Conservation (phyloP, 352 stramenopile species). For the Phytophthora fragariae region DNA sequence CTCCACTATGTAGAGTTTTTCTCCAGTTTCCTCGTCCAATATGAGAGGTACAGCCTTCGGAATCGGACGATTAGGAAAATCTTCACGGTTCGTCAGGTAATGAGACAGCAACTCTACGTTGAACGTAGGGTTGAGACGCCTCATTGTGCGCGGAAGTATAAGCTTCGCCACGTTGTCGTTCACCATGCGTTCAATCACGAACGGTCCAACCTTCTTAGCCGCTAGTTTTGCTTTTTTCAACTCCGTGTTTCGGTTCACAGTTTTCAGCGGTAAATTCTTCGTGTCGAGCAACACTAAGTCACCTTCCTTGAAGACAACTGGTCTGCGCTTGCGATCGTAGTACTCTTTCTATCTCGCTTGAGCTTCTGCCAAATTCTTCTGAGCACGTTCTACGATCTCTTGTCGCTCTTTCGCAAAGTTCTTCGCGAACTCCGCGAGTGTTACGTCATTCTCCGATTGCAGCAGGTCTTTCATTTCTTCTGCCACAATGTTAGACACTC, state of each 20-base stretch:
- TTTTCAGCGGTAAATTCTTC: constrained; percentile 23
- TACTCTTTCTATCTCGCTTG: constrained; percentile 23
- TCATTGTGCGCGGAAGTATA: constrained; percentile 5
- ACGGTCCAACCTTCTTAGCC: constrained; percentile 21
- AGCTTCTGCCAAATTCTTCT: constrained; percentile 11
- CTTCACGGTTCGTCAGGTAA: neutral
- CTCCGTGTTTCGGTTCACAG: constrained; percentile 11
- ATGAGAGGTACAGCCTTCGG: neutral
- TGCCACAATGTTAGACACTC: constrained; percentile 3
- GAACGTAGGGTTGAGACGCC: constrained; percentile 16
- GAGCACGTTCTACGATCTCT: constrained; percentile 17
- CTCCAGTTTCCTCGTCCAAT: constrained; percentile 7
- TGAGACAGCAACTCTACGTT: constrained; percentile 17
- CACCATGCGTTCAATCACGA: constrained; percentile 11
- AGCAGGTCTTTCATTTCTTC: constrained; percentile 11
- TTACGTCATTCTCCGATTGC: constrained; percentile 1
- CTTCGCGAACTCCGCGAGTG: constrained; percentile 18
- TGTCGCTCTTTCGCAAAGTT: constrained; percentile 16
- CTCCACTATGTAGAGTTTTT: constrained; percentile 16
- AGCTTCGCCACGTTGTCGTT: constrained; percentile 19
- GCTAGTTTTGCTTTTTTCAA: constrained; percentile 21
- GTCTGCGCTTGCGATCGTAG: constrained; percentile 22
- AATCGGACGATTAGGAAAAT: constrained; percentile 1
- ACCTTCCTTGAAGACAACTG: constrained; percentile 12
- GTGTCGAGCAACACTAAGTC: constrained; percentile 24